A percentile compares a stretch with the other conserved stretches of the same genome.
These are phyloP conservation scores for Talaromyces sp. DNA, from an alignment of 2,329 filamentous ascomycete genomes.

Conservation along the genomic window DNA sequence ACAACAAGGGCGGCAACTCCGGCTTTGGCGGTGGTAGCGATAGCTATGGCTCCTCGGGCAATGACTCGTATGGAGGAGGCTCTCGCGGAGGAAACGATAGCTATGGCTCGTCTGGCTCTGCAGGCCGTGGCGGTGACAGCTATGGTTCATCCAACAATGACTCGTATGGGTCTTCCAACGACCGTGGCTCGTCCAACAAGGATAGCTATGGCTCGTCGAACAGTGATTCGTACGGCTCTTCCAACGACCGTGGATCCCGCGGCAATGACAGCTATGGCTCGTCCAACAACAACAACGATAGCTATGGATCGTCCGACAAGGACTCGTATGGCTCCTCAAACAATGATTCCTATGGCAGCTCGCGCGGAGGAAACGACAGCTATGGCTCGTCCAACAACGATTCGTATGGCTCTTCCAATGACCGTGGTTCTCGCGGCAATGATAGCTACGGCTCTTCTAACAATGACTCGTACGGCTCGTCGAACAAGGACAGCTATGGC, in stretches of 20 bases:
- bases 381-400: neutral
- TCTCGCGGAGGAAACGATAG: neutral
- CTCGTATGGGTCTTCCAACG: neutral
- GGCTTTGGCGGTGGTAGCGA: neutral
- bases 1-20: neutral
- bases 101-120: no score
- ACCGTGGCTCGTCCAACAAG: neutral
- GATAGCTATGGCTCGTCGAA: neutral
- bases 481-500: neutral
- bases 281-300: neutral
- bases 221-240: neutral
- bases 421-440: neutral
- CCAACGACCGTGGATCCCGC: neutral
- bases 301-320: neutral
- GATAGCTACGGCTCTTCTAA: neutral
- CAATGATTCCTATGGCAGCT: neutral
- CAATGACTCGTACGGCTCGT: neutral
- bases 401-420: neutral
- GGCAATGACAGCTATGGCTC: neutral
- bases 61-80: neutral
- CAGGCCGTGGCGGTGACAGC: no score
- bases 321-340: neutral
- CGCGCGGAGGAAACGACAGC: neutral
- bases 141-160: slow-evolving; percentile 2
- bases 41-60: neutral